These are phyloP conservation scores for Rhizopus microsporus DNA, from an alignment of 371 early-diverging fungal species.

Conservation along the genomic window DNA sequence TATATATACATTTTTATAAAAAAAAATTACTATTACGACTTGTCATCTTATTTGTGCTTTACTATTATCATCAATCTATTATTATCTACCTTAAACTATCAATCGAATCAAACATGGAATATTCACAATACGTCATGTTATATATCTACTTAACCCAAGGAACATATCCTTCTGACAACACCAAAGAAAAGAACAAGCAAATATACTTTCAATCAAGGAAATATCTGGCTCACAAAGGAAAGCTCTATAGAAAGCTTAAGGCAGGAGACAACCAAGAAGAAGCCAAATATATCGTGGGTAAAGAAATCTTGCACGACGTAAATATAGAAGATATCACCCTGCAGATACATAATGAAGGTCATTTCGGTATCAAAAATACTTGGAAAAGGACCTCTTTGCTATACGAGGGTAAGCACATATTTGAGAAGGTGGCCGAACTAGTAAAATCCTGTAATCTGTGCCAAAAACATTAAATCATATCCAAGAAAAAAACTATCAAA, in stretches of 20 bases:
- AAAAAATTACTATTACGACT: no score
- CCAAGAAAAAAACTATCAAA: not conserved
- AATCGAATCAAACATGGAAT: no score
- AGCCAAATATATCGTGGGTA: not conserved
- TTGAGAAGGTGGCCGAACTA: not conserved
- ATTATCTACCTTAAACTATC: no score
- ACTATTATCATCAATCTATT: no score
- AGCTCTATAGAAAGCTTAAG: not conserved
- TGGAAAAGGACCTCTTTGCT: not conserved
- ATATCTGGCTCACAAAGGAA: constrained; percentile 7
- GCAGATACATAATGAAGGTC: constrained; percentile 6
- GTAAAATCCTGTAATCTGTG: not conserved
- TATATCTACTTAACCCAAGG: no score
- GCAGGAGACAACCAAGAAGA: not conserved
- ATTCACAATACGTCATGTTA: no score
- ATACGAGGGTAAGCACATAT: not conserved
- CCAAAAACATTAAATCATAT: not conserved
- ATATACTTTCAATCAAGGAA: no score
- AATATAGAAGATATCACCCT: not conserved
- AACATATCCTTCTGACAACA: no score
- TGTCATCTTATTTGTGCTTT: no score
- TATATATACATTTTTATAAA: no score
- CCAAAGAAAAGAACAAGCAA: no score
- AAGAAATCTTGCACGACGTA: constrained; percentile 14
- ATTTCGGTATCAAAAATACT: constrained; percentile 1